phyloP scores from a whole-genome alignment of 2,329 filamentous ascomycete species.

The Mariannaea sp. region DNA sequence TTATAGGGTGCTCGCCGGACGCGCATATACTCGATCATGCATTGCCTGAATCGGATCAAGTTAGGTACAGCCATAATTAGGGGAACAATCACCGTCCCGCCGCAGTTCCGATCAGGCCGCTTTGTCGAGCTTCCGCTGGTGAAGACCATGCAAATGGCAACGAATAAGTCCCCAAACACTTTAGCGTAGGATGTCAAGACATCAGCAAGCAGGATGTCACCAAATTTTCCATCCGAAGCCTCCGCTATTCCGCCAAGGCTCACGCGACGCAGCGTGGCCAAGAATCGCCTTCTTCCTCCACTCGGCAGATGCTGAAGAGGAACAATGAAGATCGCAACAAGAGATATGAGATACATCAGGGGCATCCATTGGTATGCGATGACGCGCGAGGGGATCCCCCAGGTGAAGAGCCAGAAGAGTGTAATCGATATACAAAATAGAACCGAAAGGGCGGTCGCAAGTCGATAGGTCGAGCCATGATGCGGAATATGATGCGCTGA shows the following conservation, averaged over 20 bases:
- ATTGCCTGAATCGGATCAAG: constrained; percentile 87
- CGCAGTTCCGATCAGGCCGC: constrained; percentile 80
- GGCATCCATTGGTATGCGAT: constrained; percentile 84
- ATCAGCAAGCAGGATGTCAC: constrained; percentile 91
- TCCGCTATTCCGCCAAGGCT: constrained; percentile 85
- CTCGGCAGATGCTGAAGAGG: constrained; percentile 72
- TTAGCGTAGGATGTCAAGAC: constrained; percentile 94
- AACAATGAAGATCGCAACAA: constrained; percentile 72
- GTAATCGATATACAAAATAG: constrained; percentile 74
- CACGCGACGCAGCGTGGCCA: constrained; percentile 76
- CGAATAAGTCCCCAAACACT: constrained; percentile 86
- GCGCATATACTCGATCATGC: constrained; percentile 82
- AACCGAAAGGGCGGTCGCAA: constrained; percentile 76
- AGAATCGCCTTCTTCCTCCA: constrained; percentile 74
- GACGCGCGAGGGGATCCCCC: constrained; percentile 70
- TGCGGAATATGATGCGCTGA: constrained; percentile 73
- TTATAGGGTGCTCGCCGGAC: constrained; percentile 63
- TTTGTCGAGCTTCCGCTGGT: constrained; percentile 72
- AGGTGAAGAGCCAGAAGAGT: constrained; percentile 83
- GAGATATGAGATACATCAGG: constrained; percentile 76
- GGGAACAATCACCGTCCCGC: constrained; percentile 78
- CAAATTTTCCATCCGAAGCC: constrained; percentile 88
- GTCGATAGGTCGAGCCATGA: constrained; percentile 82
- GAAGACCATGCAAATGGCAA: constrained; percentile 91
- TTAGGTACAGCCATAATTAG: constrained; percentile 83